Base-by-base conservation (phyloP, 148 eudicot species). In the Nepenthes gracilis region DNA sequence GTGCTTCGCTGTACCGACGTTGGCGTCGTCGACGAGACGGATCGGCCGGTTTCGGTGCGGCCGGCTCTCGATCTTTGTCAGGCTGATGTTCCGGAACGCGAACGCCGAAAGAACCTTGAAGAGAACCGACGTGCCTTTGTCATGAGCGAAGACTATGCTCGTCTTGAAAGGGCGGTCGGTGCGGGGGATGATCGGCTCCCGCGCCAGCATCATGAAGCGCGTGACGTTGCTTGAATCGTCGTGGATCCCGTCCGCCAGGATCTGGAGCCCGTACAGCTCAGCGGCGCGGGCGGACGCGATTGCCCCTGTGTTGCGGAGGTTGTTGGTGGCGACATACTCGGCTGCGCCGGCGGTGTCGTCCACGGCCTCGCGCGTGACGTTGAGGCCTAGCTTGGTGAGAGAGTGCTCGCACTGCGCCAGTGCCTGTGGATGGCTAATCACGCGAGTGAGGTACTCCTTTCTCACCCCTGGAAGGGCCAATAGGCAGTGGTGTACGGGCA, bases 81-180 rank as follows among this genome's bases (percentile, higher is more conserved):
- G 59, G 67, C 87, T 84, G 8, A 93, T 93, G 74, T 93, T 84
- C 50, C 99, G 45, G 60, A 93, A 93, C 9, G 99, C 99, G 55
- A 93, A 93, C 7, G 96, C 99, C 0, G 99, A 93, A n/a, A 93
- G 52, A 15, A 93, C 99, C 77, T 93, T 93, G 88, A 92, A 92
- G 43, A 92, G 76, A 36, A 85, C 88, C 9, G 96, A 77, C n/a
- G 90, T 92, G 7, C 91, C 98, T 67, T 85, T 78, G 10, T 85
- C 88, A 61, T 86, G 91, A 1, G 98, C 98, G 65, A 93, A 93
- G 11, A 93, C 98, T 14, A 93, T 93, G 83, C 96, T 88, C 7
- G 98, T 93, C 71, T 88, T 93, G 79, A 93, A 93, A 13, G 98
- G 98, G 8, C 96, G 66, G 43, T 93, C 98, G 0, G 80, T 82